Evolutionary conservation across 2,329 filamentous ascomycete genomes (phyloP).

Genomic region (Diaporthe nobilis): DNA sequence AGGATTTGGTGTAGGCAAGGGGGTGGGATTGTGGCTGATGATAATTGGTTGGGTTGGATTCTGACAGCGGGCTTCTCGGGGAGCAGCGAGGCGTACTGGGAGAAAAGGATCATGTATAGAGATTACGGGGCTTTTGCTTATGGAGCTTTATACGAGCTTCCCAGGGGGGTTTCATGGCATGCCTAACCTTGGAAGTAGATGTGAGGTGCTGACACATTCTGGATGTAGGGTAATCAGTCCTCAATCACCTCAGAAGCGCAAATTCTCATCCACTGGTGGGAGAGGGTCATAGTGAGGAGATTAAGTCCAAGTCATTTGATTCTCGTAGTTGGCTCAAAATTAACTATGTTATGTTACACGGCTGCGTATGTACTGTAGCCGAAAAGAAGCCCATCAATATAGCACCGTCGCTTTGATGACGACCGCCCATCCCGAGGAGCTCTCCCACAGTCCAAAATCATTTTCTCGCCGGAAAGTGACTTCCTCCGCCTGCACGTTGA

Average conservation of each 20-base stretch:
- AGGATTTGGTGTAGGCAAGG: slow-evolving; percentile 47
- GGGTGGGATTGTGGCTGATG: neutral
- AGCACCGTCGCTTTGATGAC: slow-evolving; percentile 55
- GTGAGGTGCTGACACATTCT: neutral
- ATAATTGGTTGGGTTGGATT: slow-evolving; percentile 37
- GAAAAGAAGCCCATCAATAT: neutral
- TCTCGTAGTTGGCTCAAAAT: neutral
- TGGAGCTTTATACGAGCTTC: neutral
- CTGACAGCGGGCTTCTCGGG: neutral
- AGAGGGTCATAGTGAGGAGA: neutral
- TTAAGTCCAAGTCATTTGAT: neutral
- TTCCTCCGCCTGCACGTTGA: slow-evolving; percentile 61
- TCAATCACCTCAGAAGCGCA: neutral
- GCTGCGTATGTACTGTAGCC: neutral
- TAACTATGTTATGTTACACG: too few relatives aligned
- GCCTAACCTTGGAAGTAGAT: too few relatives aligned
- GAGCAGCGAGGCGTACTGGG: slow-evolving; percentile 19
- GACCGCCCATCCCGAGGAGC: slow-evolving; percentile 63
- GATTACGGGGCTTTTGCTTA: neutral
- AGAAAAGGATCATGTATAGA: neutral
- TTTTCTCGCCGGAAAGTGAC: slow-evolving; percentile 67
- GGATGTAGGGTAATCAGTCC: neutral
- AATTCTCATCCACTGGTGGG: neutral
- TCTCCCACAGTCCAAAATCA: slow-evolving; percentile 67
- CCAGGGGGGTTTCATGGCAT: neutral